phyloP scores from a whole-genome alignment of 139 green algal species.

The Coelastrella sp. region DNA sequence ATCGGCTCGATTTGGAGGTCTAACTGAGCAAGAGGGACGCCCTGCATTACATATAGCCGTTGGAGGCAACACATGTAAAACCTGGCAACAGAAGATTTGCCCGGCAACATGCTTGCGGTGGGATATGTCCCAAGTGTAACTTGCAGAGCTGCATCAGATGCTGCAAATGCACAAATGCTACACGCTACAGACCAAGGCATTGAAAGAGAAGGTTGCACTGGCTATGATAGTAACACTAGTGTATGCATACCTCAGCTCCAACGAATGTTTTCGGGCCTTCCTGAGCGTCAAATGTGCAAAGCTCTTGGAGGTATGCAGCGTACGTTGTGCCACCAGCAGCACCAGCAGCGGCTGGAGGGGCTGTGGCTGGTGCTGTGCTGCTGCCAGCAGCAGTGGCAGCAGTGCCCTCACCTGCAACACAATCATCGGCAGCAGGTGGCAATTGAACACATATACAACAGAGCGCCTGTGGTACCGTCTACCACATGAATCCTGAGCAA shows the following conservation, averaged over 20 bases:
- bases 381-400: background rate
- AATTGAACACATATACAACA: background rate
- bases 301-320: conserved; percentile 52
- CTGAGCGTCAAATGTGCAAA: conserved; percentile 51
- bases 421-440: background rate
- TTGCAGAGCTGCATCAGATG: too few species aligned
- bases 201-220: too few species aligned
- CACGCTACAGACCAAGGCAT: too few species aligned
- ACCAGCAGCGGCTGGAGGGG: background rate
- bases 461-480: too few species aligned
- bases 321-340: background rate
- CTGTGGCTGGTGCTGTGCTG: background rate
- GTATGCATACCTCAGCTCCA: conserved; percentile 10
- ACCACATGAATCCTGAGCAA: too few species aligned
- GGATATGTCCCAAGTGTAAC: too few species aligned
- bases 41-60: background rate
- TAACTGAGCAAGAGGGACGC: conserved; percentile 21
- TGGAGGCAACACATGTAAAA: background rate
- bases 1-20: conserved; percentile 10
- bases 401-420: conserved; percentile 13
- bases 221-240: too few species aligned
- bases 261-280: conserved; percentile 54
- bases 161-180: too few species aligned
- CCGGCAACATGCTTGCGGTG: too few species aligned
- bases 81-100: background rate